A percentile compares a stretch with the other conserved stretches of the same genome.
phyloP scores from a whole-genome alignment of 768 basidiomycete genomes.

The Lentinula sp. region DNA sequence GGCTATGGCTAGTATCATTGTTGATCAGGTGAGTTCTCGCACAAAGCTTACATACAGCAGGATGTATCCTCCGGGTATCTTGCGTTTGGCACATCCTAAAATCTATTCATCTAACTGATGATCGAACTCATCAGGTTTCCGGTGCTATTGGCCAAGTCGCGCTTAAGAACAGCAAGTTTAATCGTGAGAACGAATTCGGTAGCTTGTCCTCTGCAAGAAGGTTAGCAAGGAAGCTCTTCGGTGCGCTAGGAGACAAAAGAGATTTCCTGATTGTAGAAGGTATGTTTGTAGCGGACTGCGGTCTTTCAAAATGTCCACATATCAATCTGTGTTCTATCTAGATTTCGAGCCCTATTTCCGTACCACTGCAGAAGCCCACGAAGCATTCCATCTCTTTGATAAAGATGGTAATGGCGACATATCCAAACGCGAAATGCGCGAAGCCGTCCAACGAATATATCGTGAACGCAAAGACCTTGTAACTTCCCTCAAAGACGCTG shows the following conservation, averaged over 20 bases:
- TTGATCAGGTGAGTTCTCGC: slow-evolving; percentile 49
- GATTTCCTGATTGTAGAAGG: slow-evolving; percentile 64
- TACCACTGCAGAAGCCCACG: slow-evolving; percentile 67
- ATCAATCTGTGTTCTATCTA: slow-evolving; percentile 16
- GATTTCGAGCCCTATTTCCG: slow-evolving; percentile 79
- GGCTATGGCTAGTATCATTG: slow-evolving; percentile 59
- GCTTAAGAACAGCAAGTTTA: slow-evolving; percentile 57
- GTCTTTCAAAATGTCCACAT: neutral
- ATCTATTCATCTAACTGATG: neutral
- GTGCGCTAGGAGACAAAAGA: slow-evolving; percentile 50
- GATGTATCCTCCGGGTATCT: neutral
- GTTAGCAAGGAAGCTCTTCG: slow-evolving; percentile 65
- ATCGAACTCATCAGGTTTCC: slow-evolving; percentile 25
- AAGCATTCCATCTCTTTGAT: slow-evolving; percentile 67
- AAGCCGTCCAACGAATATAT: slow-evolving; percentile 77
- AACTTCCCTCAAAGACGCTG: slow-evolving; percentile 70
- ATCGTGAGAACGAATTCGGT: slow-evolving; percentile 47
- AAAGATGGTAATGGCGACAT: slow-evolving; percentile 84
- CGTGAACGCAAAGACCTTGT: slow-evolving; percentile 68
- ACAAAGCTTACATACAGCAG: neutral
- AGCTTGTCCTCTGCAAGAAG: slow-evolving; percentile 58
- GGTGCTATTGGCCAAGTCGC: slow-evolving; percentile 68
- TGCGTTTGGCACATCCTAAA: too few species aligned
- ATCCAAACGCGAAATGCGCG: slow-evolving; percentile 72
- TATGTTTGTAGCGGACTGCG: slow-evolving; percentile 16